Conservation (phyloP, 768 basidiomycete species). For the Boletus tomentosulus region DNA sequence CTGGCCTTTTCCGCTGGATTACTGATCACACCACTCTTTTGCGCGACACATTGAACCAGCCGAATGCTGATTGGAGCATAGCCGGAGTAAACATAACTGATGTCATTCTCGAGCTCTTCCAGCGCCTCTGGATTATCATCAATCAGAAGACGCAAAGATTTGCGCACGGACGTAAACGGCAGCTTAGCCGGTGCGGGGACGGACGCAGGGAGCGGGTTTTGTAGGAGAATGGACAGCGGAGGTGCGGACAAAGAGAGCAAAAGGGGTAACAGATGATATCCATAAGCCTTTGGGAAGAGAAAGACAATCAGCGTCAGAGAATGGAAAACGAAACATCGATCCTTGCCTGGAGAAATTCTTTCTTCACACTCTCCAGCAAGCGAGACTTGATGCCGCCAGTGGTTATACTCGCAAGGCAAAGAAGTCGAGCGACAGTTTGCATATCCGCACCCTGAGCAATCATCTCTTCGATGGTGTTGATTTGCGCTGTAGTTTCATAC, state of each 20-base stretch:
- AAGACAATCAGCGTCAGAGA: constrained; percentile 18
- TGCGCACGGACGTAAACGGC: constrained; percentile 70
- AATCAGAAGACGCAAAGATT: constrained; percentile 85
- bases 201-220: constrained; percentile 61
- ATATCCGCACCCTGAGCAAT: constrained; percentile 84
- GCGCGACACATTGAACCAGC: constrained; percentile 88
- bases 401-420: constrained; percentile 84
- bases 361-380: constrained; percentile 80
- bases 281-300: constrained; percentile 53
- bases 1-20: constrained; percentile 61
- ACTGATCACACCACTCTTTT: constrained; percentile 85
- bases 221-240: constrained; percentile 63
- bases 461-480: constrained; percentile 85
- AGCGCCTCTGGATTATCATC: constrained; percentile 77
- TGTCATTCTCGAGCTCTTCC: constrained; percentile 87
- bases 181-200: constrained; percentile 50
- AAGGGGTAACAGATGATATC: constrained; percentile 67
- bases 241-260: constrained; percentile 61
- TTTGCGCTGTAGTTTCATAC: constrained; percentile 76
- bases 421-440: constrained; percentile 69
- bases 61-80: constrained; percentile 93
- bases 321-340: not conserved
- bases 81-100: constrained; percentile 94
- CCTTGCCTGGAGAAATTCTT: constrained; percentile 80
- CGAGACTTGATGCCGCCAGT: constrained; percentile 85